These are phyloP conservation scores for Talaromyces atroroseus DNA, from an alignment of 2,329 filamentous ascomycete species.

Conservation along the genomic window DNA sequence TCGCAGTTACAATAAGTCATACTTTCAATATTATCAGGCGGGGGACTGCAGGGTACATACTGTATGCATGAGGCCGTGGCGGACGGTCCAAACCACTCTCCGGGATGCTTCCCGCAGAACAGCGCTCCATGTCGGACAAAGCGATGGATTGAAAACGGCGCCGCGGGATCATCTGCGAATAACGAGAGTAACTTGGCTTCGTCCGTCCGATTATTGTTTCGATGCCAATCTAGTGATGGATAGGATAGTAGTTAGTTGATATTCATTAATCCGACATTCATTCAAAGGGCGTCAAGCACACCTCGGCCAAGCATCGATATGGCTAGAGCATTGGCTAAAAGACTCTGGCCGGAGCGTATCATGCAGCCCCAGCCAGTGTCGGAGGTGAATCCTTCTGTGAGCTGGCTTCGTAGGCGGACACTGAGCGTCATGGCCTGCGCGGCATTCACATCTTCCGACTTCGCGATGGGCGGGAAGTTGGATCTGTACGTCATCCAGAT, in stretches of 20 bases:
- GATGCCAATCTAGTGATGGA: conserved; percentile 63
- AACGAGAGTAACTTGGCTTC: conserved; percentile 69
- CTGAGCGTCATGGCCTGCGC: conserved; percentile 68
- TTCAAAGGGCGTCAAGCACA: conserved; percentile 38
- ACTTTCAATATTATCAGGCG: not conserved
- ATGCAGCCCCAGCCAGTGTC: conserved; percentile 98
- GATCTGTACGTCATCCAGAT: conserved; percentile 97
- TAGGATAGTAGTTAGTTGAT: not conserved
- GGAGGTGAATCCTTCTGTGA: conserved; percentile 82
- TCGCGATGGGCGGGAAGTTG: conserved; percentile 75
- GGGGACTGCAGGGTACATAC: conserved; percentile 48
- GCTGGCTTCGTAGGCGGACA: conserved; percentile 74
- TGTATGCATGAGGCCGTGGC: conserved; percentile 91
- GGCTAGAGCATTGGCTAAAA: conserved; percentile 79
- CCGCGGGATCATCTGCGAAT: conserved; percentile 80
- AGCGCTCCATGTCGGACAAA: conserved; percentile 85
- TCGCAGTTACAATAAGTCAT: not conserved
- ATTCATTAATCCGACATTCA: too few relatives aligned
- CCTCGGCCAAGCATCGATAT: conserved; percentile 72
- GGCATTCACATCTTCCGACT: conserved; percentile 68
- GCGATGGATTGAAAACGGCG: conserved; percentile 89
- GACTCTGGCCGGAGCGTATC: conserved; percentile 91
- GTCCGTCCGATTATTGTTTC: conserved; percentile 51
- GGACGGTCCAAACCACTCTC: conserved; percentile 98
- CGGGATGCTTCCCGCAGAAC: conserved; percentile 87